A percentile compares a stretch with the other conserved stretches of the same genome.
Evolutionary conservation across 495 filamentous ascomycete species (phyloP).

Genomic region (Daldinia concentrica): DNA sequence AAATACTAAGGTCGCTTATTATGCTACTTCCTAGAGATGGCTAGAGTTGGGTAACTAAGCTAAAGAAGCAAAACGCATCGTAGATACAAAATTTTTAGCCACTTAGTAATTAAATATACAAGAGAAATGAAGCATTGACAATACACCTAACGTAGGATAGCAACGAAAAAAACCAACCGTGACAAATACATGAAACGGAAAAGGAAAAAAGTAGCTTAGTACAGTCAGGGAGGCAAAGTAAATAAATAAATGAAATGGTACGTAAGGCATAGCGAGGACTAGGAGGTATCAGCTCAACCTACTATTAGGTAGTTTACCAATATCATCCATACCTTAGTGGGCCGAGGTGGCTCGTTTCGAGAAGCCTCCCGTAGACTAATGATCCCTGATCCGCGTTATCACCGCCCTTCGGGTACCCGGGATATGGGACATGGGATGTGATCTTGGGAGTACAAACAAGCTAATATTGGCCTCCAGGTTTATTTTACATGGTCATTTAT

Average conservation of each 20-base stretch:
- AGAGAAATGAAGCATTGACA: neutral
- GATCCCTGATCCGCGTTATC: slow-evolving; percentile 17
- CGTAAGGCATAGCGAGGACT: slow-evolving; percentile 3
- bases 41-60: neutral
- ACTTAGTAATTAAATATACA: slow-evolving; percentile 11
- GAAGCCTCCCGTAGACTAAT: slow-evolving; percentile 24
- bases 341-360: slow-evolving; percentile 29
- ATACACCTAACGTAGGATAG: neutral
- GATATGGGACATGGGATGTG: neutral
- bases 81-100: slow-evolving; percentile 1
- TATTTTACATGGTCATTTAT: neutral
- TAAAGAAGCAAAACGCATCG: slow-evolving; percentile 2
- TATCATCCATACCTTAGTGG: slow-evolving; percentile 17
- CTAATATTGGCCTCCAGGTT: neutral
- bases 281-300: neutral
- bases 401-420: slow-evolving; percentile 10
- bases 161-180: neutral
- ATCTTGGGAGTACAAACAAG: neutral
- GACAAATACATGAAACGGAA: neutral
- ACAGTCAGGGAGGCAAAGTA: neutral
- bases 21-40: neutral
- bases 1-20: neutral
- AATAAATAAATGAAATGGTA: slow-evolving; percentile 30
- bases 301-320: neutral
- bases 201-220: neutral